Base-by-base conservation (phyloP, 2,329 filamentous ascomycete species). In the Colletotrichum sp. region DNA sequence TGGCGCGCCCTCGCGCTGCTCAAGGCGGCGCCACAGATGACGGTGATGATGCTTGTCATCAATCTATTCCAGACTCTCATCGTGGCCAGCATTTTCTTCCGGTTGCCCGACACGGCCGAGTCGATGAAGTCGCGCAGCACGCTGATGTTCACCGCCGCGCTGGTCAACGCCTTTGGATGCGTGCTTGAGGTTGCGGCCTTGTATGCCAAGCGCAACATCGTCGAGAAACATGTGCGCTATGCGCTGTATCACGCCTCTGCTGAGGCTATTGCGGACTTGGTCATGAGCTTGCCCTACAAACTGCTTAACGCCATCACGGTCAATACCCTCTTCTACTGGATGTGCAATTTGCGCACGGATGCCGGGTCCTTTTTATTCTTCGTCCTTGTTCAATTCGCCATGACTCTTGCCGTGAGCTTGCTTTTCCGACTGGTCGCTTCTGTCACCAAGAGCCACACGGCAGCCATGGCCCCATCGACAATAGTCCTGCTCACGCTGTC, bases 341-440 rank as follows among this genome's bases (percentile, higher is more conserved):
- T 84, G 82, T 79, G 78, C 5, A 78, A 77, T 3, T 65, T 84
- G 60, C 79, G 82, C 64, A 68, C 76, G 9, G 79, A 81, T 39
- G 79, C 78, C 1, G 82, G 79, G 3, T 78, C 78, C 76, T 94
- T 94, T 84, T 93, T 90, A 80, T 93, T 93, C 78, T 93, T 91
- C 82, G 86, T 92, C 82, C 85, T 94, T 16, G 91, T 94, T 79
- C 89, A 93, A 67, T 92, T 81, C 55, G 78, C 78, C n/a, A 91
- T 86, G 3, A 93, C 92, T 0, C 87, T 94, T 39, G 90, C 89
- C 73, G 87, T 94, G 74, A 93, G 92, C 0, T 87, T 92, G 7
- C 83, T 94, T 32, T 94, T 93, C 82, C 89, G 93, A 5, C 92
- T 93, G 86, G 91, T 94, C 76, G 93, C 92, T 2, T 88, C 92